Evolutionary conservation across 1,284 basidiomycete species (phyloP).

Genomic region (Boletus albobrunnescens): DNA sequence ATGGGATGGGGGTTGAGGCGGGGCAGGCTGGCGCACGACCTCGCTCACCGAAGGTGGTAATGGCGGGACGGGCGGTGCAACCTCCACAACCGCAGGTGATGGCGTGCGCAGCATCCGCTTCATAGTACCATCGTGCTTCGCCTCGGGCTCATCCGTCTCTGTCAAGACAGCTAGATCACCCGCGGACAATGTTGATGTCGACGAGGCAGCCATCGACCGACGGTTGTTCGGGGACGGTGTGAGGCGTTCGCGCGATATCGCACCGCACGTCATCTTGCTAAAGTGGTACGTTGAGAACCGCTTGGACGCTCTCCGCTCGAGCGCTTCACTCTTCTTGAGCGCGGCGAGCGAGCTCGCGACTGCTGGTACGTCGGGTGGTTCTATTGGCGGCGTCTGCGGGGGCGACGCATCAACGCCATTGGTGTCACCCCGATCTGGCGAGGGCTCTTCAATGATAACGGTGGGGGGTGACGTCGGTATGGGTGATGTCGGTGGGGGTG

Average conservation of each 20-base stretch:
- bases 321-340: constrained; percentile 79
- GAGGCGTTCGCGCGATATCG: constrained; percentile 42
- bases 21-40: constrained; percentile 32
- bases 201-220: constrained; percentile 60
- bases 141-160: constrained; percentile 55
- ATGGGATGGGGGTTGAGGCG: constrained; percentile 30
- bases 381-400: constrained; percentile 42
- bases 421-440: constrained; percentile 31
- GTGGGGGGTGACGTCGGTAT: no score
- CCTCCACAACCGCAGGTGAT: constrained; percentile 32
- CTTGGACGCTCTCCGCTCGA: constrained; percentile 92
- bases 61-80: constrained; percentile 49
- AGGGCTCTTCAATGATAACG: constrained; percentile 55
- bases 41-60: constrained; percentile 28
- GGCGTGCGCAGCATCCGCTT: constrained; percentile 26
- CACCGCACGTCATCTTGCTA: constrained; percentile 82
- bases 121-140: constrained; percentile 26
- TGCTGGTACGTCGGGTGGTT: constrained; percentile 50
- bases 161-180: constrained; percentile 67
- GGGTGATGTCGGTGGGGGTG: constrained; percentile 30
- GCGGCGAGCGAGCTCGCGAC: constrained; percentile 85
- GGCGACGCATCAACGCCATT: constrained; percentile 34
- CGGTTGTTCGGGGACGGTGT: constrained; percentile 52
- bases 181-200: constrained; percentile 49
- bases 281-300: constrained; percentile 96